Conservation (phyloP, 345 rosid species). For the Cochlearia excelsa region DNA sequence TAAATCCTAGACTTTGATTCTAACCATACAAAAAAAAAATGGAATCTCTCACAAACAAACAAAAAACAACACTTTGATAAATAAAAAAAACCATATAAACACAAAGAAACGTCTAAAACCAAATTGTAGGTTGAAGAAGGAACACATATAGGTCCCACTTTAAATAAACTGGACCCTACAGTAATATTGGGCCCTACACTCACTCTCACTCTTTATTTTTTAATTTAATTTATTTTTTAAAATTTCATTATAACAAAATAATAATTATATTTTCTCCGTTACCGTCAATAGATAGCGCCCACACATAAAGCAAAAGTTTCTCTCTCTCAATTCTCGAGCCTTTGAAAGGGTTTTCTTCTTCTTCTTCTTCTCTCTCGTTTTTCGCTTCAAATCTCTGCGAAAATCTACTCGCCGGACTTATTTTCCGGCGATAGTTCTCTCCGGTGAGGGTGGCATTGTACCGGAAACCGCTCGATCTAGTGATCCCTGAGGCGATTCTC, state of each 20-base stretch:
- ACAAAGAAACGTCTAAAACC: conserved; percentile 33
- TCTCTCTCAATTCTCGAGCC: conserved; percentile 30
- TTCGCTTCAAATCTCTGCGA: background rate
- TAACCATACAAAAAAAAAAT: background rate
- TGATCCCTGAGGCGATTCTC: background rate
- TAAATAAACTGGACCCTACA: conserved; percentile 30
- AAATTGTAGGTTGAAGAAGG: conserved; percentile 53
- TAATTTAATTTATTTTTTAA: background rate
- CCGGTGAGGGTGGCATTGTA: conserved; percentile 25
- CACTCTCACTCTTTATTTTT: background rate
- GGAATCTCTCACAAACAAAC: no score
- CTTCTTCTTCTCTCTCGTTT: background rate
- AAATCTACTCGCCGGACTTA: background rate
- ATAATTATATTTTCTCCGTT: conserved; percentile 23
- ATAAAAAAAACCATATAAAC: conserved; percentile 1
- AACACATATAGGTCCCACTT: conserved; percentile 43
- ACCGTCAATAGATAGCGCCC: conserved; percentile 35
- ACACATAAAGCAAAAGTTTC: conserved; percentile 32
- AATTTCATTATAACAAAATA: no score
- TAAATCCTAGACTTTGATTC: background rate
- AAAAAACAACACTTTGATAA: no score
- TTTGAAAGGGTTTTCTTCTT: background rate
- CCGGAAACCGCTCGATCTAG: conserved; percentile 17
- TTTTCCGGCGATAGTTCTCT: conserved; percentile 33
- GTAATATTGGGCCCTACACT: conserved; percentile 5